Percentiles rank a stretch among this genome's conserved stretches.
These are phyloP conservation scores for Cladosporium sp. DNA, from an alignment of 2,329 filamentous ascomycete genomes.

Conservation along the genomic window DNA sequence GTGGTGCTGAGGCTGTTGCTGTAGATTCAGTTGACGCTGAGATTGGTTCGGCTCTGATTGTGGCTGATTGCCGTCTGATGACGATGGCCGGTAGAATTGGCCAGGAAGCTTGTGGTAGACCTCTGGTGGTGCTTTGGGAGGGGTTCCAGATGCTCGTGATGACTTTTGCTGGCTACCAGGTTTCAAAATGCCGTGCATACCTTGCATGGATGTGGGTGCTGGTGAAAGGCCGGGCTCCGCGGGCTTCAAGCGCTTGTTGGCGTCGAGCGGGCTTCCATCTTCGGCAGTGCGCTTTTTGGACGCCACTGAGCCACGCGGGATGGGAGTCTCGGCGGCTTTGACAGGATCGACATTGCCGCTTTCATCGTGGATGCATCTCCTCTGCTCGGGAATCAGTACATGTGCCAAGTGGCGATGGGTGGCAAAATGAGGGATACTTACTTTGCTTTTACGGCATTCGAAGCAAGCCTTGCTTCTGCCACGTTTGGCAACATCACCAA, in stretches of 20 bases:
- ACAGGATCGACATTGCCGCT: conserved; percentile 63
- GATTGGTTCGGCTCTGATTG: conserved; percentile 10
- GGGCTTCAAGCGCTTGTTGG: conserved; percentile 29
- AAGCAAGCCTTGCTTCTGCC: conserved; percentile 62
- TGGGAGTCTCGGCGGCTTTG: conserved; percentile 62
- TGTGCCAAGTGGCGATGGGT: conserved; percentile 14
- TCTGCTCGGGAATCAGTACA: conserved; percentile 43
- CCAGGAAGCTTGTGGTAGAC: conserved; percentile 19
- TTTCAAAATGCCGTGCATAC: conserved; percentile 21
- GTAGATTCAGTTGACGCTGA: conserved; percentile 14
- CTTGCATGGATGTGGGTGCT: conserved; percentile 14
- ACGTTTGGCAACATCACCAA: conserved; percentile 43
- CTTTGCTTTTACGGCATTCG: conserved; percentile 63
- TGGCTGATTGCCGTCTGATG: conserved; percentile 18
- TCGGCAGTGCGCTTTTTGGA: conserved; percentile 55
- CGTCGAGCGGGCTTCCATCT: conserved; percentile 29
- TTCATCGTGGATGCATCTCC: conserved; percentile 67
- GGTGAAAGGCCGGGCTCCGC: conserved; percentile 20
- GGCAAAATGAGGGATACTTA: conserved; percentile 19
- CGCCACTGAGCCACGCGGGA: conserved; percentile 58
- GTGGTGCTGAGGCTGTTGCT: conserved; percentile 7
- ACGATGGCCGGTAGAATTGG: conserved; percentile 18
- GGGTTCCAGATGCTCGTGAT: conserved; percentile 5
- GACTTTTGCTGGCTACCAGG: conserved; percentile 10
- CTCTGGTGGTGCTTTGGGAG: conserved; percentile 16